Evolutionary conservation across 805 yeast species (phyloP).

Genomic region (Nakazawaea ambrosiae): DNA sequence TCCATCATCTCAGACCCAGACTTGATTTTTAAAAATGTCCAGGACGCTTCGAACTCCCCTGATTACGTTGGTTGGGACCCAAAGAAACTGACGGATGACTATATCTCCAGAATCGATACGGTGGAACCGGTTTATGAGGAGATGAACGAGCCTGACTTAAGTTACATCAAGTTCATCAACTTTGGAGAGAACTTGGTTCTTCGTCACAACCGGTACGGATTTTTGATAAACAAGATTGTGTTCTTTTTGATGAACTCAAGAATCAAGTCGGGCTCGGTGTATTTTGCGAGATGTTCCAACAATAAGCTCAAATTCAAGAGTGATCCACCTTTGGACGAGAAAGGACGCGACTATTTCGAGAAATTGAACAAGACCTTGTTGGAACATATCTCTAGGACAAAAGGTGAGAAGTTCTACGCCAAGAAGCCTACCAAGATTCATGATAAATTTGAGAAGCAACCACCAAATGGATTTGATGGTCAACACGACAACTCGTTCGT

Average conservation of each 20-base stretch:
- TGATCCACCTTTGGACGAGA: constrained; percentile 78
- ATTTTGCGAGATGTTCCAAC: constrained; percentile 77
- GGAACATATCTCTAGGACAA: constrained; percentile 21
- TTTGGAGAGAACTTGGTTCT: constrained; percentile 82
- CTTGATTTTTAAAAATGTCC: constrained; percentile 67
- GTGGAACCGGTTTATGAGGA: constrained; percentile 70
- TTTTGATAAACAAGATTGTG: constrained; percentile 83
- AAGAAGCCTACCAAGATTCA: constrained; percentile 9
- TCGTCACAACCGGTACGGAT: constrained; percentile 79
- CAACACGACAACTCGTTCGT: constrained; percentile 55
- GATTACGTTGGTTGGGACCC: constrained; percentile 78
- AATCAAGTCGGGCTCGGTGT: constrained; percentile 84
- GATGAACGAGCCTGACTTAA: constrained; percentile 43
- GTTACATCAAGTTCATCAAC: constrained; percentile 81
- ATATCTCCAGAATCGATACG: constrained; percentile 59
- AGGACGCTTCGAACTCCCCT: constrained; percentile 81
- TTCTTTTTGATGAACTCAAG: constrained; percentile 88
- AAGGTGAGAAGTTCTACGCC: constrained; percentile 24
- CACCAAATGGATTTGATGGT: constrained; percentile 44
- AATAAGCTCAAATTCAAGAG: constrained; percentile 53
- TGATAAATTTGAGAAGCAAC: constrained; percentile 21
- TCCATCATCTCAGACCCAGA: constrained; percentile 70
- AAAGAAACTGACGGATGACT: constrained; percentile 69
- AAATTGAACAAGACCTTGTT: constrained; percentile 53
- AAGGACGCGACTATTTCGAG: constrained; percentile 62